phyloP scores from a whole-genome alignment of 495 filamentous ascomycete genomes.

The Neurospora sp. region DNA sequence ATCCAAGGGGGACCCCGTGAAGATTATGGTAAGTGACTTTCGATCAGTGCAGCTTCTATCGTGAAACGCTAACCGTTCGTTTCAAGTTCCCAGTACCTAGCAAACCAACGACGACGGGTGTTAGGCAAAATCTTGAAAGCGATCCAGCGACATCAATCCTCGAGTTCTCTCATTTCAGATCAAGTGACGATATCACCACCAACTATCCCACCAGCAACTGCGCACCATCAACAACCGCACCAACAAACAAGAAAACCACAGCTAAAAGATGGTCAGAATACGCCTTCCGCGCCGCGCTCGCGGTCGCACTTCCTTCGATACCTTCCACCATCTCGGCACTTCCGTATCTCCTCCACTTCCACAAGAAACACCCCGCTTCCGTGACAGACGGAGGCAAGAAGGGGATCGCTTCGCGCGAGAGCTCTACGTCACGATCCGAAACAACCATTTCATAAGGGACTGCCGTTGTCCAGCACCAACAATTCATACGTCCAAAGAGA shows the following conservation, averaged over 20 bases:
- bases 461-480: neutral
- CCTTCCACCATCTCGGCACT: too few species aligned
- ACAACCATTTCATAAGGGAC: constrained; percentile 16
- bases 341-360: too few species aligned
- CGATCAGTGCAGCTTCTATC: neutral
- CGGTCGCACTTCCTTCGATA: too few species aligned
- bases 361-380: too few species aligned
- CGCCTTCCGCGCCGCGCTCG: neutral
- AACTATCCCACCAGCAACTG: neutral
- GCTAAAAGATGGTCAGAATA: neutral
- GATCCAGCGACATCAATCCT: neutral
- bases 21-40: neutral
- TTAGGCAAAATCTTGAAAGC: neutral
- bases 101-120: neutral
- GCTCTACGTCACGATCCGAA: constrained; percentile 16
- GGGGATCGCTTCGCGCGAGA: constrained; percentile 14
- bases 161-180: neutral
- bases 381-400: neutral
- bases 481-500: too few species aligned
- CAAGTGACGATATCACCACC: neutral
- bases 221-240: too few species aligned
- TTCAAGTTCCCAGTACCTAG: neutral
- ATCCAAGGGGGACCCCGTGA: neutral
- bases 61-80: neutral
- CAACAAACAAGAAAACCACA: neutral